A percentile compares a stretch with the other conserved stretches of the same genome.
Conservation (phyloP, 2,329 filamentous ascomycete genomes). For the Emericellopsis cladophorae region DNA sequence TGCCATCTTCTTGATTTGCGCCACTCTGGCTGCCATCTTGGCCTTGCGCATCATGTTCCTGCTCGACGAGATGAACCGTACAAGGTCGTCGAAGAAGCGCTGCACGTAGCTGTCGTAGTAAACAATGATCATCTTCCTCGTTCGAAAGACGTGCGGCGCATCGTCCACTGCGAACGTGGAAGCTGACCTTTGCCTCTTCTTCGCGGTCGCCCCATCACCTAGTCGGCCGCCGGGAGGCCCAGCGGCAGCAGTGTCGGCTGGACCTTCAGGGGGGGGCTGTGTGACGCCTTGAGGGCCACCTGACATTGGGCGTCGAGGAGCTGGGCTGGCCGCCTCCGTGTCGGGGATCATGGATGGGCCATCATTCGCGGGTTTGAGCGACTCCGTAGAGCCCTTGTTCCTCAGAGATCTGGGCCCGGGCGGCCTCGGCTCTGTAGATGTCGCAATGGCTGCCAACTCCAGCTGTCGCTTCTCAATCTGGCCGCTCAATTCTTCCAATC, state of each 20-base stretch:
- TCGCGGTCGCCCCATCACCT: slow-evolving; percentile 31
- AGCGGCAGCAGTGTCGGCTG: slow-evolving; percentile 15
- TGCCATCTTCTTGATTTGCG: slow-evolving; percentile 47
- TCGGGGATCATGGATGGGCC: slow-evolving; percentile 11
- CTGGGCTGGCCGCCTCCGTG: slow-evolving; percentile 2
- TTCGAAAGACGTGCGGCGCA: slow-evolving; percentile 45
- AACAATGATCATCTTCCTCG: slow-evolving; percentile 69
- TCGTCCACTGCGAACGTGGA: slow-evolving; percentile 39
- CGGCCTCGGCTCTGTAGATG: slow-evolving; percentile 15
- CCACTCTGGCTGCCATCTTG: slow-evolving; percentile 70
- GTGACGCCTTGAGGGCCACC: background rate
- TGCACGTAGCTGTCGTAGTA: slow-evolving; percentile 87
- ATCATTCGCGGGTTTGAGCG: slow-evolving; percentile 36
- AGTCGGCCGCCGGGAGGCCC: slow-evolving; percentile 29
- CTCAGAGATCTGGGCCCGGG: slow-evolving; percentile 21
- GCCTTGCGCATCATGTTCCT: slow-evolving; percentile 79
- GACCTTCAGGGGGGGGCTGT: slow-evolving; percentile 11
- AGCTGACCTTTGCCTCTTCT: slow-evolving; percentile 35
- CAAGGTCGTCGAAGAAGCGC: slow-evolving; percentile 67
- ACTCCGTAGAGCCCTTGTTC: slow-evolving; percentile 41
- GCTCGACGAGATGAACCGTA: slow-evolving; percentile 67
- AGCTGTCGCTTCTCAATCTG: slow-evolving; percentile 50
- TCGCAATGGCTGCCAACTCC: slow-evolving; percentile 39
- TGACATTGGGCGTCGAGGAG: slow-evolving; percentile 1
- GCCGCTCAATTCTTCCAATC: slow-evolving; percentile 45